Percentiles rank a stretch among this genome's conserved stretches.
Evolutionary conservation across 2,329 filamentous ascomycete species (phyloP).

Genomic region (Pseudogymnoascus sp.): DNA sequence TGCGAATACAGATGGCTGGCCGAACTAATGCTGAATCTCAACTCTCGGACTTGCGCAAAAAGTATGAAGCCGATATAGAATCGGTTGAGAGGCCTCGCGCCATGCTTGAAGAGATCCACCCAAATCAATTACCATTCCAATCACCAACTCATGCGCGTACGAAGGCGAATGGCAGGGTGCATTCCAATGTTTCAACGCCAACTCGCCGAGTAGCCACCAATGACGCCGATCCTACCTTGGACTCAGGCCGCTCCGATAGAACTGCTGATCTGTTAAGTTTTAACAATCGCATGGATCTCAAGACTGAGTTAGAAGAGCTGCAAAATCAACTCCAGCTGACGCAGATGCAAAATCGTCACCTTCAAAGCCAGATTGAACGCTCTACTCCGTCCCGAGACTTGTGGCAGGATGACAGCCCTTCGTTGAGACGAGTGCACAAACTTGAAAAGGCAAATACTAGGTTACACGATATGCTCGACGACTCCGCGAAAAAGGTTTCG

Average conservation of each 20-base stretch:
- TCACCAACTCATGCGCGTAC: conserved; percentile 65
- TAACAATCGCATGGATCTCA: conserved; percentile 85
- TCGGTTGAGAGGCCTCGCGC: conserved; percentile 57
- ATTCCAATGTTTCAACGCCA: conserved; percentile 72
- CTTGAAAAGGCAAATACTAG: conserved; percentile 87
- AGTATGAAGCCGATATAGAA: conserved; percentile 65
- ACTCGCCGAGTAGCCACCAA: conserved; percentile 63
- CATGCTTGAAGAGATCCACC: conserved; percentile 79
- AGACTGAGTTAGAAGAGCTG: conserved; percentile 81
- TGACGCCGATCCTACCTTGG: conserved; percentile 50
- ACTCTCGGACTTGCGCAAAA: conserved; percentile 66
- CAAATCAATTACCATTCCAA: conserved; percentile 67
- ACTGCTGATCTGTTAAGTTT: conserved; percentile 77
- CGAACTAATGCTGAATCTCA: conserved; percentile 77
- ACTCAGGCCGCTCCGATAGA: conserved; percentile 76
- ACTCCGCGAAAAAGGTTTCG: conserved; percentile 88
- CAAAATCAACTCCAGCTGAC: conserved; percentile 91
- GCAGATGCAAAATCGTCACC: conserved; percentile 90
- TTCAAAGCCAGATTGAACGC: conserved; percentile 79
- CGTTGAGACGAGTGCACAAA: conserved; percentile 75
- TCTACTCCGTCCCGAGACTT: conserved; percentile 53
- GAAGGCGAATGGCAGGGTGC: conserved; percentile 48
- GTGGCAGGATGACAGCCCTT: conserved; percentile 69
- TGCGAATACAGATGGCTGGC: conserved; percentile 75
- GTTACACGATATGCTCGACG: conserved; percentile 88